Evolutionary conservation across 208 protist species (phyloP).

Genomic region (Acanthamoeba healyi): DNA sequence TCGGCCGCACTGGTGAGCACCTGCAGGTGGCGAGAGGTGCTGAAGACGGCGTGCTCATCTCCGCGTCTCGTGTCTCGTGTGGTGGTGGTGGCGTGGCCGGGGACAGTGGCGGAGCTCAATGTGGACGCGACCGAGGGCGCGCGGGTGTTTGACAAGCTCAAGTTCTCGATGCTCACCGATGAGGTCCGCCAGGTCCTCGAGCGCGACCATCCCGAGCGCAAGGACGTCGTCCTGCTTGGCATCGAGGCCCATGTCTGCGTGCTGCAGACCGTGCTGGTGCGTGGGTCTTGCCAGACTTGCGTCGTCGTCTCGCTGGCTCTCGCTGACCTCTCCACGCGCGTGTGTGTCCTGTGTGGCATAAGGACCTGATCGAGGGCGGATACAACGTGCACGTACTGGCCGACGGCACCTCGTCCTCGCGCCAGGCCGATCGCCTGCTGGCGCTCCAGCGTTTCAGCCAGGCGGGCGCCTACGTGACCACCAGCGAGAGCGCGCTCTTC

Average conservation of each 20-base stretch:
- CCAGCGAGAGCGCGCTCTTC: constrained; percentile 61
- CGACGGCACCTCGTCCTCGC: constrained; percentile 48
- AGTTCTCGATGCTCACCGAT: constrained; percentile 68
- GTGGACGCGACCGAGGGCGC: not conserved
- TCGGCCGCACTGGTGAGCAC: constrained; percentile 31
- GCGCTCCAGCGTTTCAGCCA: constrained; percentile 41
- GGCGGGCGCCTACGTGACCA: constrained; percentile 43
- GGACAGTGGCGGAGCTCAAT: constrained; percentile 13
- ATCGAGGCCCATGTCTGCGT: constrained; percentile 69
- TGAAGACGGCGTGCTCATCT: not conserved
- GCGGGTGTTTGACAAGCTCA: constrained; percentile 57
- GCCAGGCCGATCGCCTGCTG: constrained; percentile 23
- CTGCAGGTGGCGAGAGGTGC: not conserved
- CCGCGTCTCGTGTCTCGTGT: not conserved
- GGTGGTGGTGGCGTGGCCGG: not conserved
- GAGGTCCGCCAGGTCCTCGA: constrained; percentile 14
- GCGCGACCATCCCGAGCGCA: constrained; percentile 48
- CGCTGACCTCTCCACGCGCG: no score
- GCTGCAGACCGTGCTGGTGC: constrained; percentile 35
- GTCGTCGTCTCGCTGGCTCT: not conserved
- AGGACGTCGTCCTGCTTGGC: constrained; percentile 45
- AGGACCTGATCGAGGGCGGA: constrained; percentile 39
- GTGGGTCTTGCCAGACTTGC: not conserved
- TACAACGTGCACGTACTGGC: constrained; percentile 64
- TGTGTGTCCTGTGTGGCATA: not conserved